Percentiles rank a stretch among this genome's conserved stretches.
These are phyloP conservation scores for Penicillium lividum DNA, from an alignment of 495 filamentous ascomycete genomes.

Conservation along the genomic window DNA sequence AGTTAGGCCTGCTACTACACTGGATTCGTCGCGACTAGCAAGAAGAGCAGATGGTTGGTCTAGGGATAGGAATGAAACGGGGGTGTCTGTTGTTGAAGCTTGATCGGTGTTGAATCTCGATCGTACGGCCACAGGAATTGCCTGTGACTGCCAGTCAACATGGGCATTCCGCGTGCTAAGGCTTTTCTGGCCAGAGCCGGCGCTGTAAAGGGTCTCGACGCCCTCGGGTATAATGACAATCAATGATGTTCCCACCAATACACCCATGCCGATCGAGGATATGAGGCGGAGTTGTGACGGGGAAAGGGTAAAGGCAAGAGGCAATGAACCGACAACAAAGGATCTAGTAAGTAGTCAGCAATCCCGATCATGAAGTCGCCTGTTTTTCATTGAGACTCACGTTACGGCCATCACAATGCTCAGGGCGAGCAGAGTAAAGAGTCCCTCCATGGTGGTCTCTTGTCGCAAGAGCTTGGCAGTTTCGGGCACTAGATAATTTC, in stretches of 20 bases:
- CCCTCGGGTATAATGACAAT: constrained; percentile 98
- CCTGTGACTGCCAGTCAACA: constrained; percentile 36
- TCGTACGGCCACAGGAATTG: constrained; percentile 21
- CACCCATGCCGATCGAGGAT: constrained; percentile 89
- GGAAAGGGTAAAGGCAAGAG: constrained; percentile 87
- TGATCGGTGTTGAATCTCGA: constrained; percentile 9
- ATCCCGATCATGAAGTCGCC: neutral
- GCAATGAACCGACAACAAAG: constrained; percentile 90
- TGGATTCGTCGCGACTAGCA: constrained; percentile 9
- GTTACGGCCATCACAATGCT: constrained; percentile 92
- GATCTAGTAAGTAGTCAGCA: constrained; percentile 58
- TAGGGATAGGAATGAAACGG: constrained; percentile 21
- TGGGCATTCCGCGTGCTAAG: constrained; percentile 30
- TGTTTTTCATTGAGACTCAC: constrained; percentile 52
- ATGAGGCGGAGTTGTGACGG: constrained; percentile 84
- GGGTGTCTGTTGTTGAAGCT: constrained; percentile 12
- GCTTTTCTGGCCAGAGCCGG: constrained; percentile 41
- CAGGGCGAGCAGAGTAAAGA: constrained; percentile 82
- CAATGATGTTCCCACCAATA: constrained; percentile 90
- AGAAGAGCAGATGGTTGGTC: constrained; percentile 13
- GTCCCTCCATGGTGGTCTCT: constrained; percentile 64
- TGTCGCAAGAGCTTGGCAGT: constrained; percentile 27
- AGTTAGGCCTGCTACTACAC: constrained; percentile 14
- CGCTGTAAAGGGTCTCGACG: constrained; percentile 83
- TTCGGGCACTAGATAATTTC: constrained; percentile 23